Conservation (phyloP, 495 filamentous ascomycete species). For the Neurospora terricola region DNA sequence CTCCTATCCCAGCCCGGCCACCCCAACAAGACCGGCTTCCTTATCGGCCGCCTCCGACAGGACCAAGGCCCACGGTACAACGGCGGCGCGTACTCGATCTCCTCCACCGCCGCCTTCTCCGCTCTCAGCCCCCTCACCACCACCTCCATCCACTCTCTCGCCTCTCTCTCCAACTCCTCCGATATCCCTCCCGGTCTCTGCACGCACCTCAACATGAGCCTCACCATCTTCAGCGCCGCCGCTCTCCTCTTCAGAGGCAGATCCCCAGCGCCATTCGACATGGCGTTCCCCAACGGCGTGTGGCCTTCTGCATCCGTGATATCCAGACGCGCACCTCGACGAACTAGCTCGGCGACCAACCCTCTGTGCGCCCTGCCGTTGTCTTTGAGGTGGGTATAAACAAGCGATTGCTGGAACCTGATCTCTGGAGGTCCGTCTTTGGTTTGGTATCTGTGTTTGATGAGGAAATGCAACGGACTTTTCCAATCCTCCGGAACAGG, state of each 20-base stretch:
- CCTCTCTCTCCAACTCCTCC: not conserved
- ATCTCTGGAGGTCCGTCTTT: not conserved
- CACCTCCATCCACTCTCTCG: not conserved
- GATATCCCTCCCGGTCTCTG: not conserved
- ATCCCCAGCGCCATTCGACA: not conserved
- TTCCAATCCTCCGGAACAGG: not conserved
- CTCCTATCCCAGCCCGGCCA: not conserved
- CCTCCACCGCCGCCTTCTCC: not conserved
- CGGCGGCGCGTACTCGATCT: not conserved
- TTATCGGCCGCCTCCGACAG: not conserved
- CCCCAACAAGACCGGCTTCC: not conserved
- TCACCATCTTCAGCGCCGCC: not conserved
- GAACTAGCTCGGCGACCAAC: not conserved
- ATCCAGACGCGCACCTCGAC: not conserved
- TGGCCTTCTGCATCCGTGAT: not conserved
- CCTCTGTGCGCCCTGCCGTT: not conserved
- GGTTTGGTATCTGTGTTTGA: not conserved
- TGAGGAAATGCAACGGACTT: not conserved
- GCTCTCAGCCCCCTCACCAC: not conserved
- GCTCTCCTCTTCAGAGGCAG: not conserved
- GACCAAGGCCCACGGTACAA: not conserved
- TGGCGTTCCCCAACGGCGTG: not conserved
- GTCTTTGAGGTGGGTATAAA: not conserved
- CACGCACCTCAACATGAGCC: not conserved
- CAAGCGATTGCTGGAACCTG: not conserved